Evolutionary conservation across 345 rosid genomes (phyloP).

Genomic region (Sonneratia alba): DNA sequence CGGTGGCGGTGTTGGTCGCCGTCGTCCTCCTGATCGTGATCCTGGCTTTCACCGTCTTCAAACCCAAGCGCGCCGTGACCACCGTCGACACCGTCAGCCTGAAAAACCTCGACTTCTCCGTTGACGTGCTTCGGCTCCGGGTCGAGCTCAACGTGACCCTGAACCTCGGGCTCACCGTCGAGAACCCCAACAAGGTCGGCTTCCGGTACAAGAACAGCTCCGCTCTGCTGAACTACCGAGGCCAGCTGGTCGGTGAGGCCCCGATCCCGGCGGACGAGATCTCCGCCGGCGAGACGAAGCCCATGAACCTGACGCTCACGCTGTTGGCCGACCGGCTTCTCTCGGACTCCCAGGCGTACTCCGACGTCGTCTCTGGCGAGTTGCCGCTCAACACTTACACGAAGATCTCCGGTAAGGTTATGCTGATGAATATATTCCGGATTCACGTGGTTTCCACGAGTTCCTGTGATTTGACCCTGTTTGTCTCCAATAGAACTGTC

Average conservation of each 20-base stretch:
- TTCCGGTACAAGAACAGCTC: slow-evolving; percentile 37
- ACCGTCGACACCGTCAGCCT: slow-evolving; percentile 39
- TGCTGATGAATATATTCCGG: slow-evolving; percentile 32
- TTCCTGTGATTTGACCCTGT: slow-evolving; percentile 45
- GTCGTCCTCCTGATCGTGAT: slow-evolving; percentile 33
- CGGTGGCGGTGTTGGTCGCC: slow-evolving; percentile 12
- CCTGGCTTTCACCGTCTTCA: slow-evolving; percentile 61
- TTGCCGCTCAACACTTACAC: slow-evolving; percentile 36
- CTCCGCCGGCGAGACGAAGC: slow-evolving; percentile 26
- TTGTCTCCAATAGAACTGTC: slow-evolving; percentile 28
- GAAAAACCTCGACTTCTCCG: slow-evolving; percentile 18
- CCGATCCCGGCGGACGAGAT: slow-evolving; percentile 56
- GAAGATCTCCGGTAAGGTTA: slow-evolving; percentile 53
- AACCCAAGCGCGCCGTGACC: slow-evolving; percentile 44
- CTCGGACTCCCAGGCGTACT: slow-evolving; percentile 20
- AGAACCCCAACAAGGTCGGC: slow-evolving; percentile 65
- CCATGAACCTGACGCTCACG: slow-evolving; percentile 50
- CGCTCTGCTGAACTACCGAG: slow-evolving; percentile 51
- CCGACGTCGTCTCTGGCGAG: slow-evolving; percentile 30
- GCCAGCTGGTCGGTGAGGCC: slow-evolving; percentile 44
- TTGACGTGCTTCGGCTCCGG: slow-evolving; percentile 16
- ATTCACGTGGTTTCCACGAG: slow-evolving; percentile 34
- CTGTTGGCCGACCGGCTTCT: slow-evolving; percentile 59
- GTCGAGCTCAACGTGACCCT: slow-evolving; percentile 43
- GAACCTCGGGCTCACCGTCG: slow-evolving; percentile 37